These are phyloP conservation scores for Candida takata DNA, from an alignment of 805 yeast species.

Conservation along the genomic window DNA sequence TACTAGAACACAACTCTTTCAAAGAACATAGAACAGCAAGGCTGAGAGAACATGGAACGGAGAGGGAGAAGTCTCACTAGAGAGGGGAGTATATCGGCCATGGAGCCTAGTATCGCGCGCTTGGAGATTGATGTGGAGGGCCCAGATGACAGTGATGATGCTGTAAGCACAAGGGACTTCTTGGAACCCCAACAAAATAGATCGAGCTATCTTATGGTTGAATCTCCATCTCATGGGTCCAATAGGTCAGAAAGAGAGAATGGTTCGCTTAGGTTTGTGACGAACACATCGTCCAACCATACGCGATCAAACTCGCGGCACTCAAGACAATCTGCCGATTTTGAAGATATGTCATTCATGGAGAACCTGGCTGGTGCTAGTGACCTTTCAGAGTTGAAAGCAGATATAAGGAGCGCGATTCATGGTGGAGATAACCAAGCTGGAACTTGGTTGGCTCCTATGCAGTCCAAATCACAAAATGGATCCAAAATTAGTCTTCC, in stretches of 20 bases:
- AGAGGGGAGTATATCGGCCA: background rate
- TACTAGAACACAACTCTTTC: too few species aligned
- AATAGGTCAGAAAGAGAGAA: too few species aligned
- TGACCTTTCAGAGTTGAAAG: constrained; percentile 11
- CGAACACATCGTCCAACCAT: background rate
- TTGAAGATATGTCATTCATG: constrained; percentile 7
- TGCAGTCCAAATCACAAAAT: constrained; percentile 2
- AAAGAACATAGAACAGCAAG: too few species aligned
- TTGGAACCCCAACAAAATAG: background rate
- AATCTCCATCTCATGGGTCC: background rate
- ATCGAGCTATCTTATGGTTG: background rate
- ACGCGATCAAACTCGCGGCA: background rate
- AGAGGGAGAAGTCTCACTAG: constrained; percentile 1
- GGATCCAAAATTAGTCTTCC: constrained; percentile 6
- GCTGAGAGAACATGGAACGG: background rate
- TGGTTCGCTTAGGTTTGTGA: too few species aligned
- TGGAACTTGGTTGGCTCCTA: constrained; percentile 17
- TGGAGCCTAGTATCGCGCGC: too few species aligned
- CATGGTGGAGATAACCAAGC: constrained; percentile 7
- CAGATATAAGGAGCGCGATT: constrained; percentile 18
- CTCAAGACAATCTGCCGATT: background rate
- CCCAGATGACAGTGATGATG: too few species aligned
- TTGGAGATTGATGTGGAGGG: too few species aligned
- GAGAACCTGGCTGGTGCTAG: constrained; percentile 8
- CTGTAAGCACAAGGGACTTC: background rate